Evolutionary conservation across 2,329 filamentous ascomycete species (phyloP).

Genomic region (Aspergillus brasiliensis): DNA sequence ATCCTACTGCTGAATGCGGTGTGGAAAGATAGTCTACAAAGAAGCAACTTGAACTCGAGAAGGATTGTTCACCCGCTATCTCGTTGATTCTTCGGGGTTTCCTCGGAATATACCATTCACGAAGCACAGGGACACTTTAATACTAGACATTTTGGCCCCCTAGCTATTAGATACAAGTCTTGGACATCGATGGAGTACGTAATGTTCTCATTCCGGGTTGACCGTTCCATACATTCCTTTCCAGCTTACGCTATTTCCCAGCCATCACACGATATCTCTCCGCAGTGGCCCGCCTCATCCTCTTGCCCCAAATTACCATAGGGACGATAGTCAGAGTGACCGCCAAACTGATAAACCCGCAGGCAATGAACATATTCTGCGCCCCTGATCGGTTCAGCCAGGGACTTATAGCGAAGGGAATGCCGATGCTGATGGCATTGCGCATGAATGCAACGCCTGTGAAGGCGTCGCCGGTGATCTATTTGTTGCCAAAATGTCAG

Average conservation of each 20-base stretch:
- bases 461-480: constrained; percentile 27
- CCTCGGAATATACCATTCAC: no score
- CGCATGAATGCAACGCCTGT: constrained; percentile 35
- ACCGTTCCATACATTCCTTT: no score
- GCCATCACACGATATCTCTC: constrained; percentile 11
- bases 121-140: no score
- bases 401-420: constrained; percentile 33
- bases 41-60: no score
- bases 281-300: constrained; percentile 1
- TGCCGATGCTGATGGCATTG: constrained; percentile 34
- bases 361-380: constrained; percentile 31
- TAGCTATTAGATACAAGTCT: no score
- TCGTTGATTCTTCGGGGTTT: no score
- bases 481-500: not conserved
- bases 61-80: no score
- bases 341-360: constrained; percentile 28
- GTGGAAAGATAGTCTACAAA: no score
- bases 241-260: not conserved
- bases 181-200: no score
- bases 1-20: no score
- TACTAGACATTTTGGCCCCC: no score
- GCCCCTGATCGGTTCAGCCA: constrained; percentile 30
- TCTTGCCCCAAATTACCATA: constrained; percentile 29
- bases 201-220: no score
- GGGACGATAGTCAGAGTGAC: constrained; percentile 21